phyloP scores from a whole-genome alignment of 1,139 yeast genomes.

The Sugiyamaella pinicola region DNA sequence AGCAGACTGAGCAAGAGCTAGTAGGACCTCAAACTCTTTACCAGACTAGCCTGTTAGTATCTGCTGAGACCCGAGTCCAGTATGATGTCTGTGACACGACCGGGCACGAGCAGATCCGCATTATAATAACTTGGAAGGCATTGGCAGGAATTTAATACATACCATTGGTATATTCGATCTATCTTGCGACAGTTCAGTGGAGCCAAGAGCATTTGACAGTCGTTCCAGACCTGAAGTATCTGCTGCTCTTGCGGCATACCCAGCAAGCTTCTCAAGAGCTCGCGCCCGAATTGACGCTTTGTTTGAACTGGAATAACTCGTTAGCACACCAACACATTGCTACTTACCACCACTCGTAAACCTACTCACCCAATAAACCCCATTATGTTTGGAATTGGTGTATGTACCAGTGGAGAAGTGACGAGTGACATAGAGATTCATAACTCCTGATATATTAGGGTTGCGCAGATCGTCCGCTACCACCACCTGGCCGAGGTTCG shows the following conservation, averaged over 20 bases:
- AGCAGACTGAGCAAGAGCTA: conserved; percentile 65
- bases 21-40: conserved; percentile 69
- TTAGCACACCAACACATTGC: conserved; percentile 5
- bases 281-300: conserved; percentile 51
- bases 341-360: conserved; percentile 1
- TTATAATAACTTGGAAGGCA: too few relatives aligned
- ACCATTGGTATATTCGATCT: conserved; percentile 34
- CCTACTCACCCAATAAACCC: conserved; percentile 11
- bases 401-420: not conserved
- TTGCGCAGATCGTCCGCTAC: not conserved
- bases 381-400: not conserved
- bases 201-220: conserved; percentile 29
- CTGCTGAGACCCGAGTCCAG: too few relatives aligned
- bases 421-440: not conserved
- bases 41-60: conserved; percentile 30
- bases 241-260: conserved; percentile 41
- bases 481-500: conserved; percentile 1
- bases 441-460: conserved; percentile 2
- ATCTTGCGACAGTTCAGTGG: conserved; percentile 27
- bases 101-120: not conserved
- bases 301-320: not conserved
- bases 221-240: conserved; percentile 29
- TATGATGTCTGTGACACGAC: too few relatives aligned
- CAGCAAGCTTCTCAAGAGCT: conserved; percentile 58
- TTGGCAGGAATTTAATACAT: conserved; percentile 23